A percentile compares a stretch with the other conserved stretches of the same genome.
Conservation (phyloP, 495 filamentous ascomycete species). For the Beverwykella pulmonaria region DNA sequence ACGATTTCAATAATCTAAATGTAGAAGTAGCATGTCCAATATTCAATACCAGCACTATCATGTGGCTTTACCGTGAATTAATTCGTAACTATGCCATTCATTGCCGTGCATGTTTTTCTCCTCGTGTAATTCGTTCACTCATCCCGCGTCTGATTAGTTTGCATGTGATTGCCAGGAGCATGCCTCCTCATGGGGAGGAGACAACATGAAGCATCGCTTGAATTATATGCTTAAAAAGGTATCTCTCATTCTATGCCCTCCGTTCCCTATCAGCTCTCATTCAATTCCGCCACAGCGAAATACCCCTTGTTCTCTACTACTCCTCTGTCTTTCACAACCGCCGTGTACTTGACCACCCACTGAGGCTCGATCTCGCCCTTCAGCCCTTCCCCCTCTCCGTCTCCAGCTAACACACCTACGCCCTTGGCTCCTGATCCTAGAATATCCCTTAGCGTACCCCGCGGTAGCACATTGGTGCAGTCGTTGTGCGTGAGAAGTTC, state of each 20-base stretch:
- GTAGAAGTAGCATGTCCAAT: too few species aligned
- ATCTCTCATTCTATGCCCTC: background rate
- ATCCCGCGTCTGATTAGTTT: too few species aligned
- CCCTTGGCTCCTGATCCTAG: constrained; percentile 59
- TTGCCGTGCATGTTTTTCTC: too few species aligned
- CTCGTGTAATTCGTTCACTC: too few species aligned
- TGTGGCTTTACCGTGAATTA: too few species aligned
- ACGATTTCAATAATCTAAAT: too few species aligned
- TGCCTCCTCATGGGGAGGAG: too few species aligned
- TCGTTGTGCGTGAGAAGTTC: constrained; percentile 94
- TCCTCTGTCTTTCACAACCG: constrained; percentile 92
- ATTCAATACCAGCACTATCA: too few species aligned
- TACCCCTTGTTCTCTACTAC: constrained; percentile 99
- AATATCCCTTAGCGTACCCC: constrained; percentile 79
- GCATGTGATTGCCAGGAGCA: too few species aligned
- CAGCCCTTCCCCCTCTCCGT: constrained; percentile 57
- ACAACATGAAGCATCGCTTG: too few species aligned
- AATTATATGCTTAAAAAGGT: background rate
- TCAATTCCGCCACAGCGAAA: constrained; percentile 79
- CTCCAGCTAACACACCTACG: constrained; percentile 47
- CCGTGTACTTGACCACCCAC: constrained; percentile 98
- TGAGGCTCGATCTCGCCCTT: constrained; percentile 78
- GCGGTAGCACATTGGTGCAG: constrained; percentile 84
- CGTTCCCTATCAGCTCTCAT: background rate
- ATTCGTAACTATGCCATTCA: too few species aligned